Conservation (phyloP, 2,329 filamentous ascomycete genomes). For the Colletotrichum musicola region DNA sequence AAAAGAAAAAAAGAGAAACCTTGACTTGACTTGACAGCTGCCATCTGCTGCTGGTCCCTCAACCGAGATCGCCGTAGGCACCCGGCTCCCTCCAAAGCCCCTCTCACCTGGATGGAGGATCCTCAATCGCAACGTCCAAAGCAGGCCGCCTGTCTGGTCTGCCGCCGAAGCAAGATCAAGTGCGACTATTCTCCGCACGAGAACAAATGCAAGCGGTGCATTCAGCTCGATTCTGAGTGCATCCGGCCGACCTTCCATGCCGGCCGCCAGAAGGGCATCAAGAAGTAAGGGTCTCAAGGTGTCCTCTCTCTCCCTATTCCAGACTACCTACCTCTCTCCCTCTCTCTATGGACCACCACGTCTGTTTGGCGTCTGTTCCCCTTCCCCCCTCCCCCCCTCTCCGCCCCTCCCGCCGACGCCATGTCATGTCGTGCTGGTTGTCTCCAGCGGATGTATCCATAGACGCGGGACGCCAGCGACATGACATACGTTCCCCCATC, state of each 20-base stretch:
- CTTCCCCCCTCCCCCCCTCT: neutral
- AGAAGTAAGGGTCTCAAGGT: slow-evolving; percentile 68
- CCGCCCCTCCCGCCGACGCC: neutral
- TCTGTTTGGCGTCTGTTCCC: too few relatives aligned
- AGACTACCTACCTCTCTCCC: neutral
- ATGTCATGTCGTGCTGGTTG: too few relatives aligned
- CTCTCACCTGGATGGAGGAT: slow-evolving; percentile 40
- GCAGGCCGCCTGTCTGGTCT: slow-evolving; percentile 72
- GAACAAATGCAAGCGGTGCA: slow-evolving; percentile 71
- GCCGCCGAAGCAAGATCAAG: slow-evolving; percentile 76
- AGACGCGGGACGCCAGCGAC: too few relatives aligned
- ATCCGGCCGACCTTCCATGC: slow-evolving; percentile 80
- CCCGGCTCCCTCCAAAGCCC: slow-evolving; percentile 35
- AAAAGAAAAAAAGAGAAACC: slow-evolving; percentile 2
- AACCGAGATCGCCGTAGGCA: slow-evolving; percentile 36
- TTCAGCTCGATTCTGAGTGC: slow-evolving; percentile 70
- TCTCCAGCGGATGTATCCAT: too few relatives aligned
- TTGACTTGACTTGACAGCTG: slow-evolving; percentile 3
- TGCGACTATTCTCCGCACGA: slow-evolving; percentile 69
- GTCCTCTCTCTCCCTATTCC: neutral
- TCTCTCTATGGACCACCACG: neutral
- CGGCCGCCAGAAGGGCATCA: slow-evolving; percentile 80
- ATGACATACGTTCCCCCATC: neutral
- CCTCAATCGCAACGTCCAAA: slow-evolving; percentile 41
- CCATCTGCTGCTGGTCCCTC: slow-evolving; percentile 24